phyloP scores from a whole-genome alignment of 1,284 basidiomycete genomes.

The Cryptococcus maquisensis region DNA sequence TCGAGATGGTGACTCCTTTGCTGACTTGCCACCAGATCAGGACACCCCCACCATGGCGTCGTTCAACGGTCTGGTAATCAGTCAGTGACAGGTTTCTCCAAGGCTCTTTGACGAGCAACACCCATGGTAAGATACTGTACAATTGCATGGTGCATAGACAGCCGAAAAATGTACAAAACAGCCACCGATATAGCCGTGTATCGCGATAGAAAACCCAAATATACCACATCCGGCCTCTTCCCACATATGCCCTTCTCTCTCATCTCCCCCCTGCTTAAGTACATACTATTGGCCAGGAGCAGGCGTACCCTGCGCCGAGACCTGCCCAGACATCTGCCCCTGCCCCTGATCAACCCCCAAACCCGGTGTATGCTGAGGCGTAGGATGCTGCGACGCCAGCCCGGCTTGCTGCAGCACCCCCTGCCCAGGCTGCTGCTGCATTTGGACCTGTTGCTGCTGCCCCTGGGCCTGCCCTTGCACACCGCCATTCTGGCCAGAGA shows the following conservation, averaged over 20 bases:
- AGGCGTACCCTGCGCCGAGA: not conserved
- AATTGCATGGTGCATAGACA: no score
- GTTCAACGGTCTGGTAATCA: not conserved
- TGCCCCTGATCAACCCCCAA: not conserved
- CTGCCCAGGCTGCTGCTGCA: conserved; percentile 1
- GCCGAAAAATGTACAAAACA: no score
- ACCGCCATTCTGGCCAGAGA: no score
- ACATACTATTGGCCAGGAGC: not conserved
- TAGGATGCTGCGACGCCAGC: not conserved
- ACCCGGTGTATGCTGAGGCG: not conserved
- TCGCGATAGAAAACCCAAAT: no score
- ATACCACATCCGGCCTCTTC: no score
- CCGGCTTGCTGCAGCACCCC: not conserved
- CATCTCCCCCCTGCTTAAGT: no score
- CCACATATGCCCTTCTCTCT: no score
- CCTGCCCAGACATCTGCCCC: not conserved
- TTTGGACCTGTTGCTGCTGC: not conserved
- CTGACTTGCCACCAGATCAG: no score
- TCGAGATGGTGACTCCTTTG: no score
- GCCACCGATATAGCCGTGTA: no score
- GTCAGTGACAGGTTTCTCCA: not conserved
- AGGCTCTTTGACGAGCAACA: no score
- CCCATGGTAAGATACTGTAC: no score
- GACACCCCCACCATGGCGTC: not conserved
- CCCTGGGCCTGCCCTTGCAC: not conserved